Conservation (phyloP, 176 grass and related monocot species). For the Oryza brachyantha region DNA sequence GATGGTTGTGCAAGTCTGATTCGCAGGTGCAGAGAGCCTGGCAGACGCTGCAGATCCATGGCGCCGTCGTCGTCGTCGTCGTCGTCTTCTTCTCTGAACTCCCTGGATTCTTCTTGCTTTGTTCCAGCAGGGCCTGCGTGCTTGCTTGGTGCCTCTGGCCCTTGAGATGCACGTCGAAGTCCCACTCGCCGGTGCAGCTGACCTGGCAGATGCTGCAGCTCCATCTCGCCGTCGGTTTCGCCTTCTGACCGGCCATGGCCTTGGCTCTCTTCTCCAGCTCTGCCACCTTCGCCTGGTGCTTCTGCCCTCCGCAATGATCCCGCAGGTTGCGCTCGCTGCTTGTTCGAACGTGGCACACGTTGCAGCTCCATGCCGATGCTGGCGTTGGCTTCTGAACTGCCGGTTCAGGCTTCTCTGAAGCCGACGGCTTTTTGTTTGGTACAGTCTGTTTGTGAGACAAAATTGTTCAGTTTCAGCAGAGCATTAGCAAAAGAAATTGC, state of each 20-base stretch:
- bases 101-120: neutral
- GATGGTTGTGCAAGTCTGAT: neutral
- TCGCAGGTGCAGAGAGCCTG: neutral
- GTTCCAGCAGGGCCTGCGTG: slow-evolving; percentile 12
- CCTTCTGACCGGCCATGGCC: neutral
- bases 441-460: neutral
- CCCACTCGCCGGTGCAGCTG: neutral
- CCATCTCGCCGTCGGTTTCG: slow-evolving; percentile 16
- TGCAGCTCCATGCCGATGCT: slow-evolving; percentile 16
- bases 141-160: slow-evolving; percentile 27
- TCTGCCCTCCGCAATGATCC: slow-evolving; percentile 25
- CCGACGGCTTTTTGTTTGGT: neutral
- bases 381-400: slow-evolving; percentile 10
- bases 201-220: slow-evolving; percentile 31
- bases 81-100: neutral
- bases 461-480: neutral
- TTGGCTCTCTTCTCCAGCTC: neutral
- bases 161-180: neutral
- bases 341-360: slow-evolving; percentile 20
- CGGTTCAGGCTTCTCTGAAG: neutral
- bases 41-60: slow-evolving; percentile 15
- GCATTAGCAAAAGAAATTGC: neutral
- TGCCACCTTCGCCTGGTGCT: slow-evolving; percentile 19
- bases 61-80: too few species aligned
- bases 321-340: slow-evolving; percentile 18